A percentile compares a stretch with the other conserved stretches of the same genome.
These are phyloP conservation scores for Talaromyces thailandensis DNA, from an alignment of 495 filamentous ascomycete genomes.

Conservation along the genomic window DNA sequence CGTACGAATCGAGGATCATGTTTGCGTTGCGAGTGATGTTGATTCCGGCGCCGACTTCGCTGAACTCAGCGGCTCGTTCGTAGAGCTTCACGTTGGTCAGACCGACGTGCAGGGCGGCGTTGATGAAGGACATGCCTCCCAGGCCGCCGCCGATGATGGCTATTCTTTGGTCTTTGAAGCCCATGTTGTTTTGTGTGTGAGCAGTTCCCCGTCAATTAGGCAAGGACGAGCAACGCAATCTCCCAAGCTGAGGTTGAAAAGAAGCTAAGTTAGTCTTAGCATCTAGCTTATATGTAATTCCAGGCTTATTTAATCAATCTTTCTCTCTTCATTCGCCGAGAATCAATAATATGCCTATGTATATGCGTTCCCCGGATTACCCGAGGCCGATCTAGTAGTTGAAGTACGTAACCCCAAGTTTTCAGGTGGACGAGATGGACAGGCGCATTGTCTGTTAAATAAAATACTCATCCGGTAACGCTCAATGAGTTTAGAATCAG, in stretches of 20 bases:
- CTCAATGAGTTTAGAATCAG: too few species aligned
- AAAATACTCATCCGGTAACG: not conserved
- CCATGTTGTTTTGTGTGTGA: slow-evolving; percentile 11
- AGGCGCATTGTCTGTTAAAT: not conserved
- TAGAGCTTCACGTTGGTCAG: slow-evolving; percentile 41
- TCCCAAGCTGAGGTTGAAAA: not conserved
- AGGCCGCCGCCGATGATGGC: slow-evolving; percentile 53
- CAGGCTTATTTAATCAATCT: not conserved
- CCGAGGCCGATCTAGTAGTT: not conserved
- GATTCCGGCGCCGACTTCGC: slow-evolving; percentile 52
- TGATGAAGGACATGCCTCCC: slow-evolving; percentile 37
- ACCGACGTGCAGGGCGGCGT: slow-evolving; percentile 39
- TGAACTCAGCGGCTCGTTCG: slow-evolving; percentile 42
- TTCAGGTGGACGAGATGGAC: not conserved
- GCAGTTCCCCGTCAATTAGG: not conserved
- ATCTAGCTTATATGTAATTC: not conserved
- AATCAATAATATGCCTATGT: not conserved
- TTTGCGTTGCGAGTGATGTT: slow-evolving; percentile 27
- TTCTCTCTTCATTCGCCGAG: not conserved
- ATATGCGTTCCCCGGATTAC: not conserved
- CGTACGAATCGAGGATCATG: slow-evolving; percentile 18
- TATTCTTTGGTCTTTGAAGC: slow-evolving; percentile 25
- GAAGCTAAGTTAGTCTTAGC: not conserved
- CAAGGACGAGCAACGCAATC: not conserved
- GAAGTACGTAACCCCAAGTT: not conserved